A percentile compares a stretch with the other conserved stretches of the same genome.
These are phyloP conservation scores for Suillus paluster DNA, from an alignment of 768 basidiomycete genomes.

Conservation along the genomic window DNA sequence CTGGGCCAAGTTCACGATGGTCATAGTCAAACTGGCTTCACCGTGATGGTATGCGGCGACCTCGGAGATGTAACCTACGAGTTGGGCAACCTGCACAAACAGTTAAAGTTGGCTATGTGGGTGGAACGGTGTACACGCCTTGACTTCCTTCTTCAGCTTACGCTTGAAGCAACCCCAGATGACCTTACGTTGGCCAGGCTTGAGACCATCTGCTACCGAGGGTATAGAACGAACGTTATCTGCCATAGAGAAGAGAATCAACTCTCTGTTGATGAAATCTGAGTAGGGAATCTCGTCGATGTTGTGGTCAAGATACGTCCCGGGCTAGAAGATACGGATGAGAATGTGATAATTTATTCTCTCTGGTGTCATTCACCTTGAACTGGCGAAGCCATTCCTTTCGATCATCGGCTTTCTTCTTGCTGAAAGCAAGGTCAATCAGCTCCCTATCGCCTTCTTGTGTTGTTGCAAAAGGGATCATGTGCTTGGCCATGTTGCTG, in stretches of 20 bases:
- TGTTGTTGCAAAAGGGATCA: constrained; percentile 87
- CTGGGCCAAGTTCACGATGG: constrained; percentile 94
- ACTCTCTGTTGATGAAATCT: constrained; percentile 97
- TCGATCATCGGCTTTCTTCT: constrained; percentile 98
- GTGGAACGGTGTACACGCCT: constrained; percentile 51
- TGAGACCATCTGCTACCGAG: constrained; percentile 90
- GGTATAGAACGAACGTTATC: constrained; percentile 99
- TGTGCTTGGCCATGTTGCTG: constrained; percentile 87
- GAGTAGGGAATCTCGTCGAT: constrained; percentile 83
- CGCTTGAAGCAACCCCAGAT: constrained; percentile 96
- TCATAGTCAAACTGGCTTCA: constrained; percentile 82
- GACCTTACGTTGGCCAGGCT: constrained; percentile 97
- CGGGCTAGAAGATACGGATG: constrained; percentile 59
- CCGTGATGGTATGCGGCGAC: constrained; percentile 98
- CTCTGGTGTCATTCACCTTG: constrained; percentile 54
- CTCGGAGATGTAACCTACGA: constrained; percentile 94
- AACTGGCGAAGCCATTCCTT: constrained; percentile 98
- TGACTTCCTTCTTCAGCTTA: constrained; percentile 90
- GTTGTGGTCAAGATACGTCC: constrained; percentile 91
- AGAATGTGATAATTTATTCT: background rate
- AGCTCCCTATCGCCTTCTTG: constrained; percentile 84
- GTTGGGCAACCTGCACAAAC: constrained; percentile 78
- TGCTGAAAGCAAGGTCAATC: constrained; percentile 98
- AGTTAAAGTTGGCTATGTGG: background rate
- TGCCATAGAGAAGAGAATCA: constrained; percentile 99